Conservation (phyloP, 305 asterid genomes). For the Petunia hybrid region DNA sequence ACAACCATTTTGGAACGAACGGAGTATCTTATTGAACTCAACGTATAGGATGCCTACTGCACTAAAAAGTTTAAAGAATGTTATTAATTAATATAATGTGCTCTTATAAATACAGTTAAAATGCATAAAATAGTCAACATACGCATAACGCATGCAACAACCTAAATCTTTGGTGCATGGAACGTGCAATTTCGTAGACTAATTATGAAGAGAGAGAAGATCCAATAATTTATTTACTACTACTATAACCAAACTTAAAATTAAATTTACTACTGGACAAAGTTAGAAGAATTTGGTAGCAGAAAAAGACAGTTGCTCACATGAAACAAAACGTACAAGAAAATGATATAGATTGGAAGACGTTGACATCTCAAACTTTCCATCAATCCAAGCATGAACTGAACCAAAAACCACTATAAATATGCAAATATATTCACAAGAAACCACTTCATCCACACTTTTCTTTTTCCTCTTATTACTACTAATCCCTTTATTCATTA, state of each 20-base stretch:
- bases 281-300: slow-evolving; percentile 15
- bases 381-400: neutral
- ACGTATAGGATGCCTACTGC: too few species aligned
- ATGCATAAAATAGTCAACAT: slow-evolving; percentile 14
- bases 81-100: too few species aligned
- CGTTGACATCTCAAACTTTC: slow-evolving; percentile 9
- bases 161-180: slow-evolving; percentile 33
- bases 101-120: neutral
- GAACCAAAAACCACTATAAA: neutral
- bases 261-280: neutral
- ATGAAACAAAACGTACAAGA: neutral
- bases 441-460: neutral
- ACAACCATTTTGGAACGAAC: too few species aligned
- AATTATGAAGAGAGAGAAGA: slow-evolving; percentile 37
- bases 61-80: too few species aligned
- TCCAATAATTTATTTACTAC: neutral
- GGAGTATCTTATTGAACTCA: too few species aligned
- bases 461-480: neutral
- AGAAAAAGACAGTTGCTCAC: slow-evolving; percentile 20
- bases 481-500: neutral
- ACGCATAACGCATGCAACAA: neutral
- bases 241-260: neutral
- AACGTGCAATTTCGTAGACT: slow-evolving; percentile 32
- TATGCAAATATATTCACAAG: neutral
- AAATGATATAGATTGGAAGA: neutral